These are phyloP conservation scores for Debaryomycetaceae sp. DNA, from an alignment of 1,139 yeast genomes.

Conservation along the genomic window DNA sequence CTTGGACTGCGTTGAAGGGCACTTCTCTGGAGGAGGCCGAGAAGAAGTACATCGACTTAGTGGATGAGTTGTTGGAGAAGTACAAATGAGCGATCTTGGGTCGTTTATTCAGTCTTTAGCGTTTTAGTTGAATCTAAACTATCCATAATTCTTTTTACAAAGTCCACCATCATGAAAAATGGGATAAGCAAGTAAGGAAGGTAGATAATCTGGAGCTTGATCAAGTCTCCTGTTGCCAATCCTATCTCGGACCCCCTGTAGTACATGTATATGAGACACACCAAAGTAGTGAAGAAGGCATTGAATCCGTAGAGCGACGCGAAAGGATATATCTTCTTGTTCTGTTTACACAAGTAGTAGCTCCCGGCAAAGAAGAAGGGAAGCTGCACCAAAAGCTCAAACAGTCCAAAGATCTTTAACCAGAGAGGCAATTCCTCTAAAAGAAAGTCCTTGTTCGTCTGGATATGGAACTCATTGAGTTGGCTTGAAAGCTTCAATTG, in stretches of 20 bases:
- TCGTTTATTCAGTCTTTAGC: not conserved
- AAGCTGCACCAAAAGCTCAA: constrained; percentile 71
- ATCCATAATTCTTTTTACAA: constrained; percentile 3
- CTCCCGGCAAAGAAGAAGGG: constrained; percentile 64
- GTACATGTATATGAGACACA: constrained; percentile 52
- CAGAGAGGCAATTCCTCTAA: constrained; percentile 56
- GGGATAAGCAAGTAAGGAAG: constrained; percentile 71
- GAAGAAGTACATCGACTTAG: constrained; percentile 72
- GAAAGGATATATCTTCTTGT: constrained; percentile 42
- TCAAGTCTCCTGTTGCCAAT: constrained; percentile 30
- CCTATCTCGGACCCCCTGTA: constrained; percentile 29
- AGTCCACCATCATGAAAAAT: constrained; percentile 49
- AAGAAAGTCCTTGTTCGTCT: constrained; percentile 66
- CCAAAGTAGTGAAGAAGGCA: constrained; percentile 69
- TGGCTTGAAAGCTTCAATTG: constrained; percentile 45
- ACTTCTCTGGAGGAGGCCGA: constrained; percentile 89
- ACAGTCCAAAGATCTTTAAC: constrained; percentile 65
- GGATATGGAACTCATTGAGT: constrained; percentile 57
- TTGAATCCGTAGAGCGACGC: constrained; percentile 70
- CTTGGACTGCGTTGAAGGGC: constrained; percentile 91
- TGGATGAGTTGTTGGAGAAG: constrained; percentile 59
- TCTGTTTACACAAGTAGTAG: constrained; percentile 8
- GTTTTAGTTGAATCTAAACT: not conserved
- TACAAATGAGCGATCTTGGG: constrained; percentile 20
- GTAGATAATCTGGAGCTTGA: constrained; percentile 50